Evolutionary conservation across 2,329 filamentous ascomycete genomes (phyloP).

Genomic region (Chaetomium strumarium): DNA sequence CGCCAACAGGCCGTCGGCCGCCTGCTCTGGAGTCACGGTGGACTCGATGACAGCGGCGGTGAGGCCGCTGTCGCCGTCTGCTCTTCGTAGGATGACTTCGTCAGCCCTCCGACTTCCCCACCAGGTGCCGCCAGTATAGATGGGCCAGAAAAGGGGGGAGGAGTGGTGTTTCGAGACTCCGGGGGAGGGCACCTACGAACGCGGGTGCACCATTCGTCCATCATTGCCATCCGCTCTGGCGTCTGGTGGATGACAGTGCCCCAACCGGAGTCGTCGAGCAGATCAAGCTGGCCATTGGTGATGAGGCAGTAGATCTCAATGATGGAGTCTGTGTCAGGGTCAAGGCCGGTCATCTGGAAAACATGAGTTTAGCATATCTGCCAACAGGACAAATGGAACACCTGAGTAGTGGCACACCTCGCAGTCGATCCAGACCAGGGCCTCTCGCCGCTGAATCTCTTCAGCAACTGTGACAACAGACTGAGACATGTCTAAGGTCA

Average conservation of each 20-base stretch:
- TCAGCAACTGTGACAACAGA: too few relatives aligned
- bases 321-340: constrained; percentile 73
- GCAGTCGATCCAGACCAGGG: constrained; percentile 80
- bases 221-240: constrained; percentile 62
- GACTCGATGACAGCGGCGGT: constrained; percentile 71
- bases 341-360: constrained; percentile 85
- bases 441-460: constrained; percentile 43
- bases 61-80: constrained; percentile 68
- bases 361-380: background rate
- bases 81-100: background rate
- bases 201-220: constrained; percentile 83
- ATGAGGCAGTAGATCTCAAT: constrained; percentile 90
- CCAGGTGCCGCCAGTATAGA: background rate
- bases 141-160: background rate
- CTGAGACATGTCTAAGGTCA: background rate
- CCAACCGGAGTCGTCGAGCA: constrained; percentile 72
- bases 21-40: constrained; percentile 62
- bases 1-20: constrained; percentile 64
- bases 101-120: background rate
- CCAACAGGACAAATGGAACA: background rate
- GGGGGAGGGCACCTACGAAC: constrained; percentile 42
- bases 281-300: constrained; percentile 70
- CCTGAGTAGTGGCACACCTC: constrained; percentile 35
- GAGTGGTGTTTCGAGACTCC: too few relatives aligned
- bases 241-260: constrained; percentile 73